These are phyloP conservation scores for Senna siamea DNA, from an alignment of 306 rosid species.

Conservation along the genomic window DNA sequence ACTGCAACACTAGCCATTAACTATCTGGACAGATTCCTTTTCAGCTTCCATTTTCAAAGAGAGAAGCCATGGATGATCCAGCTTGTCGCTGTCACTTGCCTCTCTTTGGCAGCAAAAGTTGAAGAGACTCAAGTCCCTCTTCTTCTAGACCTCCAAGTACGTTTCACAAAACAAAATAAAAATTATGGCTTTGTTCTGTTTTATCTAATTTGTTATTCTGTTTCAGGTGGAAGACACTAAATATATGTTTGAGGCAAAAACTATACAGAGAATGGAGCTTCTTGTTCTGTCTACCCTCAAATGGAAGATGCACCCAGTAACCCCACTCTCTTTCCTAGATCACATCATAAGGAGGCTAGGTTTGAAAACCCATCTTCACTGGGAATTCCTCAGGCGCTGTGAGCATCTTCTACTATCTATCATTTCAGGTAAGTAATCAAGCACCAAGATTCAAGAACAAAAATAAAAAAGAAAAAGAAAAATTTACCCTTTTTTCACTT, in stretches of 20 bases:
- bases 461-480: neutral
- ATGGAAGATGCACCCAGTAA: constrained; percentile 97
- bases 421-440: constrained; percentile 57
- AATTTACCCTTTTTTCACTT: neutral
- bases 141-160: constrained; percentile 90
- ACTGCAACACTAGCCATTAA: constrained; percentile 84
- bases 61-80: constrained; percentile 91
- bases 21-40: constrained; percentile 74
- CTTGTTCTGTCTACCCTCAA: constrained; percentile 73
- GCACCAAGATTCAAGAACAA: neutral
- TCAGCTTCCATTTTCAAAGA: constrained; percentile 63
- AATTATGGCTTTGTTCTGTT: neutral
- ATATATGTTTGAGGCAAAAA: constrained; percentile 76
- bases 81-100: constrained; percentile 88
- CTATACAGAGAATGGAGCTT: constrained; percentile 93
- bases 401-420: constrained; percentile 75
- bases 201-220: neutral
- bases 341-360: constrained; percentile 79
- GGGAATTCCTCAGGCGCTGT: constrained; percentile 76
- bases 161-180: no score
- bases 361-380: constrained; percentile 64
- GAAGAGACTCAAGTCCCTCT: constrained; percentile 93
- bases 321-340: constrained; percentile 84
- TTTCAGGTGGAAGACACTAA: constrained; percentile 68
- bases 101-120: constrained; percentile 93